Base-by-base conservation (phyloP, 2,329 filamentous ascomycete species). In the Teratosphaeria gauchensis region DNA sequence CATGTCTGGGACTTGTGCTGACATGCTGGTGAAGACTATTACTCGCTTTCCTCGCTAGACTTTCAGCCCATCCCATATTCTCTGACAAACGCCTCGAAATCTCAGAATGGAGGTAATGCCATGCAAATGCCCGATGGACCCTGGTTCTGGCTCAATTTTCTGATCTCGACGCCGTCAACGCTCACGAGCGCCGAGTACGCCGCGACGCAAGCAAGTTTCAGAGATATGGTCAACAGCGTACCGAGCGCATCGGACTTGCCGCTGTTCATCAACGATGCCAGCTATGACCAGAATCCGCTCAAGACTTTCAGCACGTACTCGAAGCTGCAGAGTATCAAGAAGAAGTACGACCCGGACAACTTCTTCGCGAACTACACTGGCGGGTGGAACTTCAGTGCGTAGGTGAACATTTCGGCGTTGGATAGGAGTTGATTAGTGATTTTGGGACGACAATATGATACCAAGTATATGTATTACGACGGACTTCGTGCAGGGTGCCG, bases 51-150 rank as follows among this genome's bases (percentile, higher is more conserved):
- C n/a, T 48, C 42, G 19, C 31, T 66, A 19, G 63, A 60, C 4
- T 66, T 64, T 56, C 64, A 66, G 31, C 64, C 64, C 8, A 42
- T 66, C 19, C 64, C 64, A 1, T 53, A 61, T 21, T 59, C 58
- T 31, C 61, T 66, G 28, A 56, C 57, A 3, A 56, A 59, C 21
- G 42, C 42, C n/a, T 48, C 42, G 16, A 58, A 57, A n/a, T 63
- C 62, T 2, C 28, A 62, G 46, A 61, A 55, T 53, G 60, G 58
- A 24, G 61, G 60, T 8, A 61, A 62, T 31, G 61, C 42, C 4
- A 48, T 48, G 42, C 42, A 48, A 21, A 48, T 48, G 42, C 42
- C 42, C 16, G 8, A 21, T n/a, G 42, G 42, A 9, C 42, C 42
- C 19, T 48, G 42, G 42, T 16, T n/a, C 42, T 48, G 42, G 42